Conservation (phyloP, 2,329 filamentous ascomycete genomes). For the Daldinia sp. region DNA sequence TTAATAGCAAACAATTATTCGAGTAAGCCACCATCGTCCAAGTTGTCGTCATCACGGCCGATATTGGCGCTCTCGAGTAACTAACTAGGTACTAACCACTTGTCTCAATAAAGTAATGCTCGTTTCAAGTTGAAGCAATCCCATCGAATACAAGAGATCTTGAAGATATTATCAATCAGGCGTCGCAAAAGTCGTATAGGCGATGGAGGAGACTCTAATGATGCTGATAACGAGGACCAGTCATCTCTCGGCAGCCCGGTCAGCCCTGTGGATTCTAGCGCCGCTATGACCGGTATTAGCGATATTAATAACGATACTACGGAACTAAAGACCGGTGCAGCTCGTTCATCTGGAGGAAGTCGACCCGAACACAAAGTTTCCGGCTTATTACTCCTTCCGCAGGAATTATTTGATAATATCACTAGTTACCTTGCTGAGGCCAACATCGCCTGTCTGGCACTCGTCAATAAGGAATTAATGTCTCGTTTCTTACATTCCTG, state of each 20-base stretch:
- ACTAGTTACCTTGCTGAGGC: constrained; percentile 34
- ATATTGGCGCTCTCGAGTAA: too few relatives aligned
- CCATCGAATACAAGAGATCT: constrained; percentile 18
- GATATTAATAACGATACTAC: constrained; percentile 1
- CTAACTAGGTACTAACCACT: constrained; percentile 1
- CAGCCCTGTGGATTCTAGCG: constrained; percentile 11
- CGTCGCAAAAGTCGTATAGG: constrained; percentile 9
- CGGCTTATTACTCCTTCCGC: constrained; percentile 36
- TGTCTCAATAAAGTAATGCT: constrained; percentile 26
- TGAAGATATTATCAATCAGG: constrained; percentile 31
- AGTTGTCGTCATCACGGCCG: neutral
- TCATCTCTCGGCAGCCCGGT: constrained; percentile 23
- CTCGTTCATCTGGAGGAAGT: neutral
- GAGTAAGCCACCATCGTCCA: constrained; percentile 15
- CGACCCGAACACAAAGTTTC: constrained; percentile 2
- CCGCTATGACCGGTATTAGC: constrained; percentile 11
- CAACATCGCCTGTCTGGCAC: constrained; percentile 36
- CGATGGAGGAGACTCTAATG: constrained; percentile 5
- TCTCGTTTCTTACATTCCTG: constrained; percentile 33
- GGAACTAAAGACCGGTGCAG: neutral
- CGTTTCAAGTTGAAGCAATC: constrained; percentile 22
- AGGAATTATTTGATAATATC: constrained; percentile 41
- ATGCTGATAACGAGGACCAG: constrained; percentile 26
- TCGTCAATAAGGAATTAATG: constrained; percentile 42
- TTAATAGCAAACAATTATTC: constrained; percentile 28